Conservation (phyloP, 768 basidiomycete genomes). For the Glaciozyma martinii region DNA sequence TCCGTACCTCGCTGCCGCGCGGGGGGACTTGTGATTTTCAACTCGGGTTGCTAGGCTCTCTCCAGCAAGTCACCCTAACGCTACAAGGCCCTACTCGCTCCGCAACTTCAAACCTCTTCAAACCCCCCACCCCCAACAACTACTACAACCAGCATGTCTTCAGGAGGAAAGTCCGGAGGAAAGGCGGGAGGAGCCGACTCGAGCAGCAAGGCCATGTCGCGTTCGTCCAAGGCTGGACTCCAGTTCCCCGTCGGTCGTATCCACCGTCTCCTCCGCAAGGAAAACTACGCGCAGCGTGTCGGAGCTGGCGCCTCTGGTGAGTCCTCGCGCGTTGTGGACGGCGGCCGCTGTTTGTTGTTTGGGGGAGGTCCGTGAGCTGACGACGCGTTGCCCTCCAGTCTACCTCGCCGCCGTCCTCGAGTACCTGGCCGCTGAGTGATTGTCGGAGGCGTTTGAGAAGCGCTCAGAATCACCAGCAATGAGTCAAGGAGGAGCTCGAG, state of each 20-base stretch:
- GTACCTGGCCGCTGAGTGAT: slow-evolving; percentile 80
- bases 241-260: slow-evolving; percentile 78
- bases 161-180: slow-evolving; percentile 35
- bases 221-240: slow-evolving; percentile 50
- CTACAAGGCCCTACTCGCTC: too few species aligned
- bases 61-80: too few species aligned
- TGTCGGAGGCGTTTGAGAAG: too few species aligned
- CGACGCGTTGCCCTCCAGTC: neutral
- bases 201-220: slow-evolving; percentile 51
- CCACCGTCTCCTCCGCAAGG: slow-evolving; percentile 64
- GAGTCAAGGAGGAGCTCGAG: too few species aligned
- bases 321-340: too few species aligned
- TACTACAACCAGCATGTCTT: slow-evolving; percentile 6
- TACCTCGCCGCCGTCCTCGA: slow-evolving; percentile 13
- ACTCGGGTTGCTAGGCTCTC: too few species aligned
- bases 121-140: neutral
- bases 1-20: too few species aligned
- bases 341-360: too few species aligned
- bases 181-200: slow-evolving; percentile 38
- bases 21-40: too few species aligned
- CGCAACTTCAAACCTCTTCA: neutral
- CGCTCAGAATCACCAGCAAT: too few species aligned
- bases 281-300: slow-evolving; percentile 63
- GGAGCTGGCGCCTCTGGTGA: slow-evolving; percentile 56
- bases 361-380: neutral